phyloP scores from a whole-genome alignment of 768 basidiomycete genomes.

The Pleurotus eryngii region DNA sequence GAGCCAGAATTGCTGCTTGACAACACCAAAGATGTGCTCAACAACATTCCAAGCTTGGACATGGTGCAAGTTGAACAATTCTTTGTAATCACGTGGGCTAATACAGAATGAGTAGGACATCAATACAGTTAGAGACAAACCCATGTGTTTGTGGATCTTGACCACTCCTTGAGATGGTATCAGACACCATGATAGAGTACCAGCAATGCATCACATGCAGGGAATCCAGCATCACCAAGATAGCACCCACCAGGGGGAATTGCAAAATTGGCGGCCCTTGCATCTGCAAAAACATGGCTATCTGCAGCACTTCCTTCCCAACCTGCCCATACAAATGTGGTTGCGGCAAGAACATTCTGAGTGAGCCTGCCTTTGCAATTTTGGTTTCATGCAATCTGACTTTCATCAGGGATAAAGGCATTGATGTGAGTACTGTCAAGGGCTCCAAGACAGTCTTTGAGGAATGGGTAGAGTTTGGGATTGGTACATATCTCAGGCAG shows the following conservation, averaged over 20 bases:
- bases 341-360: conserved; percentile 34
- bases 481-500: conserved; percentile 17
- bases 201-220: conserved; percentile 27
- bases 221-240: conserved; percentile 36
- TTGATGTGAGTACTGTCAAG: conserved; percentile 30
- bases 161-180: conserved; percentile 38
- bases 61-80: conserved; percentile 41
- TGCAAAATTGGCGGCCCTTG: conserved; percentile 20
- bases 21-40: conserved; percentile 35
- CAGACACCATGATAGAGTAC: conserved; percentile 33
- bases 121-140: conserved; percentile 4
- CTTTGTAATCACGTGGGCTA: conserved; percentile 32
- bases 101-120: conserved; percentile 8
- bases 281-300: conserved; percentile 27
- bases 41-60: conserved; percentile 34
- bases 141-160: conserved; percentile 13
- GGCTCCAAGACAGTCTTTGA: conserved; percentile 29
- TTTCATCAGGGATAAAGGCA: conserved; percentile 19
- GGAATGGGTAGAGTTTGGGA: conserved; percentile 27
- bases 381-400: conserved; percentile 13
- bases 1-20: conserved; percentile 23
- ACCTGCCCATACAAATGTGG: conserved; percentile 29
- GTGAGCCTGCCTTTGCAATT: conserved; percentile 29
- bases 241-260: conserved; percentile 30
- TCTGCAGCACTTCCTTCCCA: conserved; percentile 40